Evolutionary conservation across 768 basidiomycete species (phyloP), one percentile per base, ranked within the genome.

Genomic region (Agaricus sinodeliciosus): DNA sequence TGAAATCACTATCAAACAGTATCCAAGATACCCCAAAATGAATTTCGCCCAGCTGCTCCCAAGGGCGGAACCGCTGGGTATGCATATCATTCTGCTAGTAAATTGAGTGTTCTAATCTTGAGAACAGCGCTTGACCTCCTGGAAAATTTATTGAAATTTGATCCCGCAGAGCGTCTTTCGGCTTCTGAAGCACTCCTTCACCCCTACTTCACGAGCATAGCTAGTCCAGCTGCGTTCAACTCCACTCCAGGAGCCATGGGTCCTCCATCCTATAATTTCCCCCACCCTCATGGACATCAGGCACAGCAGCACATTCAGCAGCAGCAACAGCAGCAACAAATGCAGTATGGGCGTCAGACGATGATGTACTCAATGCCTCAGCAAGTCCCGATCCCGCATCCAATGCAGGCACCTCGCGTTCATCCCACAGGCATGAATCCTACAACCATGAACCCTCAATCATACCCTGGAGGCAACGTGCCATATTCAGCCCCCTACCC

Each of bases 111-210:
- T 44, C 49, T 43, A 18, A 43, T n/a, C 11, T 25, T 52, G 27
- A 27, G 58, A 75, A 13, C 47, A 81, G 95, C 95, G 19, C 80
- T 97, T 64, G 93, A 97, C 68, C 80, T 98, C 2, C 84, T 99
- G 41, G 96, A 98, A 67, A 84, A 86, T 44, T 82, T 98, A 41
- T 81, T 99, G 43, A 94, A 97, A 63, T 99, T 98, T 63, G 96
- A 98, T 63, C 96, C 96, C 1, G 77, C 85, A 26, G 87, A 92
- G 61, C 86, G 96, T 49, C 83, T 94, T 43, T 89, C 92, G 11
- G 95, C 95, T 22, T 84, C 85, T 9, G 90, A 97, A 42, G 94
- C 95, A 0, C 80, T 98, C 51, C 81, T 79, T 7, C 96, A 99
- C 61, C 90, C 92, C 0, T 97, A 97, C 68, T 96, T 97, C 69